These are phyloP conservation scores for Sicyos edulis DNA, from an alignment of 306 rosid genomes.

Conservation along the genomic window DNA sequence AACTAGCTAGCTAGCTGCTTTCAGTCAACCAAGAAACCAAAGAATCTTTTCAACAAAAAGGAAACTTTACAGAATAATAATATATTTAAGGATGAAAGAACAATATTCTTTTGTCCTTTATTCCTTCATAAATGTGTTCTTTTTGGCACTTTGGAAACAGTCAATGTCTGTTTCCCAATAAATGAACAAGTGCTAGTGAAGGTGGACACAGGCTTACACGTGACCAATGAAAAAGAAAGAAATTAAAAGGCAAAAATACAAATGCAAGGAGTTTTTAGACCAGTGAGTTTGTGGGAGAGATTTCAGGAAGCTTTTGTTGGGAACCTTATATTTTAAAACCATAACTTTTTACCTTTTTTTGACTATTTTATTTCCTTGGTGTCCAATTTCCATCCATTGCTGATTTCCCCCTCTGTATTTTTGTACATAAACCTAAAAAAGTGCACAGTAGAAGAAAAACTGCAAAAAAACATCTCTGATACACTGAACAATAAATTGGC, in stretches of 20 bases:
- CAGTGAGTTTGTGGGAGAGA: conserved; percentile 12
- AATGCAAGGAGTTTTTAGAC: conserved; percentile 3
- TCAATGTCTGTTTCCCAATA: conserved; percentile 26
- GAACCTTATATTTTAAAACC: conserved; percentile 22
- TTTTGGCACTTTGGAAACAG: conserved; percentile 22
- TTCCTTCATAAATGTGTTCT: conserved; percentile 19
- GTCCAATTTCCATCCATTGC: conserved; percentile 23
- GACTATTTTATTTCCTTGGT: conserved; percentile 24
- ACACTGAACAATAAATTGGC: conserved; percentile 30
- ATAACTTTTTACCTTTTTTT: conserved; percentile 32
- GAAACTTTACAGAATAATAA: conserved; percentile 15
- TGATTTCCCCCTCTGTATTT: conserved; percentile 22
- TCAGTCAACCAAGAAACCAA: conserved; percentile 11
- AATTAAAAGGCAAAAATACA: conserved; percentile 18
- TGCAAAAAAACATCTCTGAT: conserved; percentile 10
- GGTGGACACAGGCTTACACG: conserved; percentile 17
- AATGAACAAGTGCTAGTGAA: conserved; percentile 19
- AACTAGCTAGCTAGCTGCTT: conserved; percentile 1
- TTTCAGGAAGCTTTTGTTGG: conserved; percentile 25
- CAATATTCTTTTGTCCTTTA: conserved; percentile 33
- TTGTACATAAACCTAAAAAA: conserved; percentile 26
- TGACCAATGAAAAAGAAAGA: conserved; percentile 17
- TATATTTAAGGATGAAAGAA: conserved; percentile 3
- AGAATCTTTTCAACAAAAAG: conserved; percentile 10
- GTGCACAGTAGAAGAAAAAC: conserved; percentile 20